These are phyloP conservation scores for Bidens hawaiensis DNA, from an alignment of 140 eudicot species.

Conservation along the genomic window DNA sequence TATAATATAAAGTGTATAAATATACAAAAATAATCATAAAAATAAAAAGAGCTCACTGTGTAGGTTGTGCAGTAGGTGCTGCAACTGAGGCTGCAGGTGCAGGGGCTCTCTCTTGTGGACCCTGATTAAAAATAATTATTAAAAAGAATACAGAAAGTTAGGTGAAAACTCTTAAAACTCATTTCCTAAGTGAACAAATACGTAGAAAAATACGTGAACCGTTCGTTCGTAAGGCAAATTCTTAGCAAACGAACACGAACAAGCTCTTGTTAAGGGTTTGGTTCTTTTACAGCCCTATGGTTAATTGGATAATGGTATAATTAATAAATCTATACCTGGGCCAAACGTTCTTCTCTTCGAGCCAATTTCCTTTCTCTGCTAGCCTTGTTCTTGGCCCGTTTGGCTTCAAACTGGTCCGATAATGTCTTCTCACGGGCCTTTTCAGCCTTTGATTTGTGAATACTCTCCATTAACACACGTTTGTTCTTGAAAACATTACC, in stretches of 20 bases:
- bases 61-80: constrained; percentile 13
- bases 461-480: constrained; percentile 14
- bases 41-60: background rate
- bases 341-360: constrained; percentile 26
- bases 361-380: constrained; percentile 28
- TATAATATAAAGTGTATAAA: background rate
- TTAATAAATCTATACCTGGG: background rate
- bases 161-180: too few relatives aligned
- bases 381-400: constrained; percentile 27
- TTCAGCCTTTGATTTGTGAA: constrained; percentile 20
- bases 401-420: constrained; percentile 30
- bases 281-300: too few relatives aligned
- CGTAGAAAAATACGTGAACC: too few relatives aligned
- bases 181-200: too few relatives aligned
- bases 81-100: background rate
- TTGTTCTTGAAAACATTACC: constrained; percentile 11
- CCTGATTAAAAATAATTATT: background rate
- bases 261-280: too few relatives aligned
- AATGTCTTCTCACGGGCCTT: constrained; percentile 23
- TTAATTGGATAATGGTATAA: too few relatives aligned
- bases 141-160: background rate
- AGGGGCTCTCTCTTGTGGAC: background rate
- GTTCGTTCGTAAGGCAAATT: too few relatives aligned
- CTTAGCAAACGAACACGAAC: too few relatives aligned
- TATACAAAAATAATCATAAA: background rate